A percentile compares a stretch with the other conserved stretches of the same genome.
Conservation (phyloP, 495 filamentous ascomycete species). For the Cairneyella variabilis region DNA sequence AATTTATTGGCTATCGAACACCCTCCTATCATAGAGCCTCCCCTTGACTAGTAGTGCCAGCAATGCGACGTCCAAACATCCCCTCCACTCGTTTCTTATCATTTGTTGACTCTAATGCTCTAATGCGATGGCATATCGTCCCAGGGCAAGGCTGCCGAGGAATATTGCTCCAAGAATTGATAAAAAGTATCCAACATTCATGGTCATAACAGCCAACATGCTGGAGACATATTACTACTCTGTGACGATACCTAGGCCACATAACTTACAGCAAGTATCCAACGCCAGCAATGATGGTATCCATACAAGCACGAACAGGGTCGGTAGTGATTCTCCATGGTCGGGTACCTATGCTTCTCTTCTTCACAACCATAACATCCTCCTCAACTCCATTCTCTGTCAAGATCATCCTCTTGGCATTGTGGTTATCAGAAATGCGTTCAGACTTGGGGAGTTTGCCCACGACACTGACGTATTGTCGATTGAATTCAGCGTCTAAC, state of each 20-base stretch:
- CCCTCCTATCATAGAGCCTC: no score
- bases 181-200: conserved; percentile 93
- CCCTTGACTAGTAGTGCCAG: conserved; percentile 3
- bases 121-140: conserved; percentile 54
- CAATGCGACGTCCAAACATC: background rate
- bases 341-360: conserved; percentile 39
- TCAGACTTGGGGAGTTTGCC: conserved; percentile 56
- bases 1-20: no score
- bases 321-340: conserved; percentile 82
- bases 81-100: background rate
- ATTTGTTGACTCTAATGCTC: background rate
- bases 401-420: conserved; percentile 55
- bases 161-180: conserved; percentile 82
- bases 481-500: conserved; percentile 60
- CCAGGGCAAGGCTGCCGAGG: conserved; percentile 75
- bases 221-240: conserved; percentile 39
- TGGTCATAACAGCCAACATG: conserved; percentile 95
- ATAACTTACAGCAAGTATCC: conserved; percentile 85
- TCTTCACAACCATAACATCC: conserved; percentile 63
- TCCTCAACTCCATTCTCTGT: conserved; percentile 71
- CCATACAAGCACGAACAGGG: conserved; percentile 64
- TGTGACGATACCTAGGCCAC: background rate
- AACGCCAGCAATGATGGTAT: conserved; percentile 66
- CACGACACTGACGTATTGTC: conserved; percentile 71
- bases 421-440: conserved; percentile 45